Conservation (phyloP, 2,329 filamentous ascomycete genomes). For the Trichoderma koningiopsis region DNA sequence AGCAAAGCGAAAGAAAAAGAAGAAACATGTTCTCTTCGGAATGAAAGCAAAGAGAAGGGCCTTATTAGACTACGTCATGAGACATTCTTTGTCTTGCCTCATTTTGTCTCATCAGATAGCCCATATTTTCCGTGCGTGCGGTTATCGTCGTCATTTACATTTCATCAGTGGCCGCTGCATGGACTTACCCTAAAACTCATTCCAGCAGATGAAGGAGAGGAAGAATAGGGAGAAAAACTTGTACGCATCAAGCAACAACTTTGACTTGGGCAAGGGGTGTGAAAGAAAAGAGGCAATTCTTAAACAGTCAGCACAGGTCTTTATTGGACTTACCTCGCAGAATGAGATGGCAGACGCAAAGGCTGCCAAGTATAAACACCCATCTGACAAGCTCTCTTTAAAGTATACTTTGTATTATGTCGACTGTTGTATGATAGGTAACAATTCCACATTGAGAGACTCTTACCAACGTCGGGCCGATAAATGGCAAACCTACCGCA, state of each 20-base stretch:
- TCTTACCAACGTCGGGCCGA: background rate
- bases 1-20: too few relatives aligned
- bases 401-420: background rate
- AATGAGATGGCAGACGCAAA: background rate
- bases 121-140: background rate
- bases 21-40: background rate
- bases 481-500: background rate
- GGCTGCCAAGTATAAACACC: background rate
- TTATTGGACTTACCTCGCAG: too few relatives aligned
- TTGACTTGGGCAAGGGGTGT: too few relatives aligned
- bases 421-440: too few relatives aligned
- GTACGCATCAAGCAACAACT: too few relatives aligned
- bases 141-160: background rate
- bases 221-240: background rate
- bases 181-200: background rate
- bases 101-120: background rate
- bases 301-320: too few relatives aligned
- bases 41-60: background rate
- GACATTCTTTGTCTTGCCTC: constrained; percentile 9
- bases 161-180: background rate
- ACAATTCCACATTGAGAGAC: background rate
- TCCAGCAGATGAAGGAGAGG: background rate
- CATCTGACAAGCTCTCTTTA: background rate
- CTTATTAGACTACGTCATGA: background rate
- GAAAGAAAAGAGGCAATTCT: too few relatives aligned